phyloP scores from a whole-genome alignment of 371 early-diverging fungal genomes.

The Catenaria anguillulae region DNA sequence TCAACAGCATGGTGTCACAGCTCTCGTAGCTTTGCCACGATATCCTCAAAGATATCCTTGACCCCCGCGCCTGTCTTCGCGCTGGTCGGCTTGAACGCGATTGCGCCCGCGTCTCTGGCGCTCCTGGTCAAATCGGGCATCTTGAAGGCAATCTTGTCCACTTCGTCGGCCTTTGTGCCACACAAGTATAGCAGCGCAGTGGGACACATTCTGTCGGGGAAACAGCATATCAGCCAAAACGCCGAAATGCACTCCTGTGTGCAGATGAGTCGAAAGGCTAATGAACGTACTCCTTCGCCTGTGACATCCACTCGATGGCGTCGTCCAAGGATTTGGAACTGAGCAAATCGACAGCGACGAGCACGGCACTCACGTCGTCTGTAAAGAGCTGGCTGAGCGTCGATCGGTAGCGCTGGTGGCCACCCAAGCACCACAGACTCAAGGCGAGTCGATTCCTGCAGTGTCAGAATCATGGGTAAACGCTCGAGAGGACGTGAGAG shows the following conservation, averaged over 20 bases:
- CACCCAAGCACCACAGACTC: background rate
- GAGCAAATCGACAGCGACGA: background rate
- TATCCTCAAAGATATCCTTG: background rate
- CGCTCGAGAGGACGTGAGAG: no score
- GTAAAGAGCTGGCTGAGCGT: background rate
- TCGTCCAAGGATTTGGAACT: background rate
- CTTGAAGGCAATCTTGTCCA: background rate
- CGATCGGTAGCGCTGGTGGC: background rate
- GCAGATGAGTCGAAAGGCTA: no score
- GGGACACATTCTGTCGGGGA: no score
- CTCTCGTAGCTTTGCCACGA: no score
- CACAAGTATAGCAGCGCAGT: background rate
- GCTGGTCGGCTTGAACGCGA: background rate
- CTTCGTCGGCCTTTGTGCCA: background rate
- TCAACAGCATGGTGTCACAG: no score
- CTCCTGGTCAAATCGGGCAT: background rate
- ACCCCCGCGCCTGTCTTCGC: background rate
- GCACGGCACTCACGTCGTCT: background rate
- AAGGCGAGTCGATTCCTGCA: background rate
- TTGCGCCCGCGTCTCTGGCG: background rate
- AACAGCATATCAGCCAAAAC: no score
- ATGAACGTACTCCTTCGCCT: background rate
- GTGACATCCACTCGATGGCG: background rate
- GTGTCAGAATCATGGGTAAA: no score
- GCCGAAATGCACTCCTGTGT: no score